Conservation (phyloP, 148 eudicot species). For the Bassia scoparia region DNA sequence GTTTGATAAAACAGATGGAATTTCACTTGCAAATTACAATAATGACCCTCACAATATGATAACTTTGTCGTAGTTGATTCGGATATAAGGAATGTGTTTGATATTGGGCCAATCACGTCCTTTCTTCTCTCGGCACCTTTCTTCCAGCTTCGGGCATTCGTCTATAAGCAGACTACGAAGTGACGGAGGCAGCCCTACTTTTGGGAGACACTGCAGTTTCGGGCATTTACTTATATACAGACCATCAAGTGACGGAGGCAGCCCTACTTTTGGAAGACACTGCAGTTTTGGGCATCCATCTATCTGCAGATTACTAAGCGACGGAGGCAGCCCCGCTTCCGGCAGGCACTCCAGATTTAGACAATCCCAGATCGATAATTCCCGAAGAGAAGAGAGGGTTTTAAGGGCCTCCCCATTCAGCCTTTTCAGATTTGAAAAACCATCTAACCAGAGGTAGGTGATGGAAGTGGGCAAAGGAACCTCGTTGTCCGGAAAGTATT, state of each 20-base stretch:
- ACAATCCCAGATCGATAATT: not conserved
- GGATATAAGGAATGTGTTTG: not conserved
- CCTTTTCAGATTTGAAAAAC: too few relatives aligned
- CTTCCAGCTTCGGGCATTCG: not conserved
- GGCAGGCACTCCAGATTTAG: not conserved
- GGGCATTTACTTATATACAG: not conserved
- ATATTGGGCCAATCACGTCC: not conserved
- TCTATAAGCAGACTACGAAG: not conserved
- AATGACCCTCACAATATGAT: too few relatives aligned
- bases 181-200: not conserved
- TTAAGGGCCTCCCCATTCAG: not conserved
- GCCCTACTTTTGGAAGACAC: too few relatives aligned
- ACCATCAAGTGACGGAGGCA: too few relatives aligned
- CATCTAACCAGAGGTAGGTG: too few relatives aligned
- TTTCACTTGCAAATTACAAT: too few relatives aligned
- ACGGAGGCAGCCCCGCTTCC: not conserved
- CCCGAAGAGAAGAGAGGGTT: not conserved
- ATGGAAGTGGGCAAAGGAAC: too few relatives aligned
- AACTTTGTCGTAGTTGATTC: too few relatives aligned
- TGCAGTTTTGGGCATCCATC: too few relatives aligned
- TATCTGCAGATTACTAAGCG: not conserved
- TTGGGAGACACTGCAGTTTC: too few relatives aligned
- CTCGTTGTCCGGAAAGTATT: too few relatives aligned
- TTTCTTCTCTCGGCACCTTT: not conserved
- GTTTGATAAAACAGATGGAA: too few relatives aligned